These are phyloP conservation scores for Malus domestica DNA, from an alignment of 306 rosid species.

Conservation along the genomic window DNA sequence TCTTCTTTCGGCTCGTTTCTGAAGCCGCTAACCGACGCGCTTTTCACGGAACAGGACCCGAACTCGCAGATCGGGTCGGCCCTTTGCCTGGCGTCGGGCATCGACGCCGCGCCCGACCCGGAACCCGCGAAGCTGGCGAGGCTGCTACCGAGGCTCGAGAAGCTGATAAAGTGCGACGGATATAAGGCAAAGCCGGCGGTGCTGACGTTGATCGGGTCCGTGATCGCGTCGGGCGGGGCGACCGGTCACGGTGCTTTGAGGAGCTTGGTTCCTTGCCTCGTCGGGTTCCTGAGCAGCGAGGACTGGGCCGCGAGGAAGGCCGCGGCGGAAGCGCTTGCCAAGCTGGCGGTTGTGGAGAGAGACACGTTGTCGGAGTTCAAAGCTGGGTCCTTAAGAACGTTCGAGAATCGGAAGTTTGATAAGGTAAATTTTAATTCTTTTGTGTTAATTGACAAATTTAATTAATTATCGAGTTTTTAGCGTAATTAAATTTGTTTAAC, in stretches of 20 bases:
- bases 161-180: constrained; percentile 54
- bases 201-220: constrained; percentile 60
- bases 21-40: constrained; percentile 76
- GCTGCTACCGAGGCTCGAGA: constrained; percentile 76
- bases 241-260: constrained; percentile 43
- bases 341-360: constrained; percentile 58
- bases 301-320: constrained; percentile 95
- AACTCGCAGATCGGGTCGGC: constrained; percentile 83
- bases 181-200: constrained; percentile 84
- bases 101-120: constrained; percentile 66
- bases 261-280: constrained; percentile 59
- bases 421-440: constrained; percentile 37
- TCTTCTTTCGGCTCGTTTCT: constrained; percentile 58
- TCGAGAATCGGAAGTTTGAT: constrained; percentile 75
- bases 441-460: too few relatives aligned
- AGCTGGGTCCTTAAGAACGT: constrained; percentile 47
- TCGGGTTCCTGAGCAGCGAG: constrained; percentile 46
- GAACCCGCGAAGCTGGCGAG: constrained; percentile 62
- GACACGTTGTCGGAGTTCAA: constrained; percentile 65
- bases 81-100: constrained; percentile 71
- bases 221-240: constrained; percentile 56
- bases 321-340: constrained; percentile 66
- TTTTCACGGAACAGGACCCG: constrained; percentile 87
- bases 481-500: neutral
- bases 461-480: neutral